Evolutionary conservation across 1,139 yeast genomes (phyloP).

Genomic region (Zhuliangozyma blackwelliae): DNA sequence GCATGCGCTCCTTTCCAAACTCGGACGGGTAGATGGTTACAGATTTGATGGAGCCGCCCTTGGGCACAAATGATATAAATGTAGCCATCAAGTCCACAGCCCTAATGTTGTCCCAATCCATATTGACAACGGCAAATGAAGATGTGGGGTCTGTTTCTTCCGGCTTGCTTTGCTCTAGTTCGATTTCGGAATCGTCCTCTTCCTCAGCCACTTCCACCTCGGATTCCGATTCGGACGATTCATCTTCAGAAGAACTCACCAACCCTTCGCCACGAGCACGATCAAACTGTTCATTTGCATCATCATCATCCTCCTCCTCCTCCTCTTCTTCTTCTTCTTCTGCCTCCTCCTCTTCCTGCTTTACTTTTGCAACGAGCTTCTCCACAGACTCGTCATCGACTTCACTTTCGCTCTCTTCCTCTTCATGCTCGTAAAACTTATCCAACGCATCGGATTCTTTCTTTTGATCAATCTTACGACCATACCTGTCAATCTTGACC

Average conservation of each 20-base stretch:
- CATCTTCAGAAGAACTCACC: conserved; percentile 19
- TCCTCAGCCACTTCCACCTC: conserved; percentile 20
- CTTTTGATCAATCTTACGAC: conserved; percentile 57
- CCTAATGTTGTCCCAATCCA: conserved; percentile 94
- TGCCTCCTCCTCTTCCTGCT: conserved; percentile 16
- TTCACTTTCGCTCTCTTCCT: conserved; percentile 18
- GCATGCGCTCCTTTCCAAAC: conserved; percentile 91
- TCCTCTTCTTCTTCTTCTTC: conserved; percentile 25
- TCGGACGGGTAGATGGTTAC: conserved; percentile 86
- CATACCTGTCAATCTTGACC: conserved; percentile 79
- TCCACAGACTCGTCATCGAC: conserved; percentile 14
- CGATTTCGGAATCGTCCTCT: conserved; percentile 52
- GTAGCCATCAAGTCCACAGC: conserved; percentile 90
- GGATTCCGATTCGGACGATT: conserved; percentile 24
- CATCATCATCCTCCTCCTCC: conserved; percentile 11
- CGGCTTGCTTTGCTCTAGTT: conserved; percentile 54
- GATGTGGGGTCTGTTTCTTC: conserved; percentile 83
- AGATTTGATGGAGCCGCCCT: conserved; percentile 64
- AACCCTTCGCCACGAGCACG: conserved; percentile 69
- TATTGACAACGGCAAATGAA: conserved; percentile 84
- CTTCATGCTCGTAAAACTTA: conserved; percentile 58
- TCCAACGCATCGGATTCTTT: conserved; percentile 35
- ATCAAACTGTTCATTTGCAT: conserved; percentile 32
- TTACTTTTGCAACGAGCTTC: conserved; percentile 5
- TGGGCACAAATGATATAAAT: conserved; percentile 80